Percentiles rank a stretch among this genome's conserved stretches.
These are phyloP conservation scores for Auriscalpium vulgare DNA, from an alignment of 768 basidiomycete genomes.

Conservation along the genomic window DNA sequence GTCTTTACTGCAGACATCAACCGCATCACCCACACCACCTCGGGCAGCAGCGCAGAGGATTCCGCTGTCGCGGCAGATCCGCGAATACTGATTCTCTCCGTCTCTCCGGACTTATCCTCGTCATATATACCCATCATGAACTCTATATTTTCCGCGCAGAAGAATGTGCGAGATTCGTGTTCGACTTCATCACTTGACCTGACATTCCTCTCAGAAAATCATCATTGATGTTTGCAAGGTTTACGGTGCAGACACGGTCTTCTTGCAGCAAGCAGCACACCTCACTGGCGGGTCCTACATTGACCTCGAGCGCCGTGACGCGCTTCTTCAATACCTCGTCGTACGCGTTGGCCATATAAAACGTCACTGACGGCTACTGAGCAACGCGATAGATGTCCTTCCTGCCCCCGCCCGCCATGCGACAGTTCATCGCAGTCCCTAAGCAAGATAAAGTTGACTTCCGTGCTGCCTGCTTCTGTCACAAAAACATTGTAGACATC, in stretches of 20 bases:
- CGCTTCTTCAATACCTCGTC: conserved; percentile 87
- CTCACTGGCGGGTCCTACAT: conserved; percentile 94
- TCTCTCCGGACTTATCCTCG: conserved; percentile 81
- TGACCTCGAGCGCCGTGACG: conserved; percentile 69
- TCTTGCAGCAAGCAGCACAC: conserved; percentile 95
- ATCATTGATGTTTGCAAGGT: conserved; percentile 95
- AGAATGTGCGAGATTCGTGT: conserved; percentile 52
- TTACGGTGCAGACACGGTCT: conserved; percentile 83
- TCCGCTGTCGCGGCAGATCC: conserved; percentile 35
- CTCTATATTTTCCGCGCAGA: conserved; percentile 97
- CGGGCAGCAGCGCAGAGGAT: conserved; percentile 25
- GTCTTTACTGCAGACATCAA: conserved; percentile 55
- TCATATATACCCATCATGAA: conserved; percentile 99
- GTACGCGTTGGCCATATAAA: conserved; percentile 29
- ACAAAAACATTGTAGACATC: conserved; percentile 92
- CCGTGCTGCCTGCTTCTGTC: conserved; percentile 97
- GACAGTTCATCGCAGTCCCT: conserved; percentile 73
- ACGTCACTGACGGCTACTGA: background rate
- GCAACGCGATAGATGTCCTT: conserved; percentile 69
- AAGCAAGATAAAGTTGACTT: conserved; percentile 96
- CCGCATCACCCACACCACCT: conserved; percentile 34
- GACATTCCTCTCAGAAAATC: conserved; percentile 63
- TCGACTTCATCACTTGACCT: conserved; percentile 3
- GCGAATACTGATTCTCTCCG: conserved; percentile 73
- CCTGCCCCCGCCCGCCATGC: conserved; percentile 60